Conservation (phyloP, 1,284 basidiomycete genomes). For the Naganishia albida region DNA sequence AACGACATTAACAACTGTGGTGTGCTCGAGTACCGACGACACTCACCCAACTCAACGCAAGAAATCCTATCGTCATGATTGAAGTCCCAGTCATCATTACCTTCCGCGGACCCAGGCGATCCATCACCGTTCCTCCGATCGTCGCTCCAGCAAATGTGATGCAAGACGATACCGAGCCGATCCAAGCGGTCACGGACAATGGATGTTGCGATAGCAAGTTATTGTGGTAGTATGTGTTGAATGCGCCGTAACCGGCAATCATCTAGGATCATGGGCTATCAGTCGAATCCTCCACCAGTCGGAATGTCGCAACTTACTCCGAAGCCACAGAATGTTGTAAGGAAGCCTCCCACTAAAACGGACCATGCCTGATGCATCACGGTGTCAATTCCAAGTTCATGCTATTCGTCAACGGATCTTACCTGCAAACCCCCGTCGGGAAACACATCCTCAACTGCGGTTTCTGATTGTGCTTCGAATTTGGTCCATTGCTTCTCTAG, state of each 20-base stretch:
- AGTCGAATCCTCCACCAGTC: not conserved
- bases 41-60: constrained; percentile 37
- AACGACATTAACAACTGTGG: not conserved
- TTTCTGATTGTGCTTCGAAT: constrained; percentile 5
- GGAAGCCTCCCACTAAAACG: constrained; percentile 41
- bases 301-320: constrained; percentile 34
- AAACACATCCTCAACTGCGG: constrained; percentile 35
- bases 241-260: constrained; percentile 42
- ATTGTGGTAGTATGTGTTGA: constrained; percentile 45
- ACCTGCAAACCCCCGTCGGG: constrained; percentile 43
- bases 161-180: constrained; percentile 42
- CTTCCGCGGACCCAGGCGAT: constrained; percentile 43
- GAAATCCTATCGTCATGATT: constrained; percentile 39
- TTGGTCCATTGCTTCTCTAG: constrained; percentile 22
- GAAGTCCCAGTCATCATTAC: constrained; percentile 41
- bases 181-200: constrained; percentile 44
- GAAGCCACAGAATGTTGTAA: constrained; percentile 45
- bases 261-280: constrained; percentile 31
- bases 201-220: constrained; percentile 39
- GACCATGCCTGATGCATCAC: constrained; percentile 17
- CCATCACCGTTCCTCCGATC: constrained; percentile 46
- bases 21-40: not conserved
- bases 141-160: constrained; percentile 42
- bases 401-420: constrained; percentile 31
- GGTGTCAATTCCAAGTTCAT: too few species aligned